phyloP scores from a whole-genome alignment of 805 yeast species.

The Wickerhamomyces xylosicus region DNA sequence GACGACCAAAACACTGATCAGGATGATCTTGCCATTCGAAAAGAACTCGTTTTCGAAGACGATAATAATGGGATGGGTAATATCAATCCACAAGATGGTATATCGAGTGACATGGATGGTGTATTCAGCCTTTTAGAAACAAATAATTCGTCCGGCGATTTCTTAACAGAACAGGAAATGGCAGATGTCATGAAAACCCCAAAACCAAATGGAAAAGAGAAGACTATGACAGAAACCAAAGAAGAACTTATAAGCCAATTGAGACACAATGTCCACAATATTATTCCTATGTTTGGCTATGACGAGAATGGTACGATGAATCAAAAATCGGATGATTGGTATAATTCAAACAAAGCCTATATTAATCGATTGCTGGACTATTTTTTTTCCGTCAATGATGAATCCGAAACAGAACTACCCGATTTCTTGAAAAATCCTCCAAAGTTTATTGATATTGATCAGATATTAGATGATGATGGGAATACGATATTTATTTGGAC shows the following conservation, averaged over 20 bases:
- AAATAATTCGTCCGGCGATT: slow-evolving; percentile 42
- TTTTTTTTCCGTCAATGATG: slow-evolving; percentile 48
- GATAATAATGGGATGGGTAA: too few relatives aligned
- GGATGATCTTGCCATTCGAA: not conserved
- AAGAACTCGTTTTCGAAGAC: too few relatives aligned
- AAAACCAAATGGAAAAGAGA: slow-evolving; percentile 7
- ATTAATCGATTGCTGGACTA: slow-evolving; percentile 38
- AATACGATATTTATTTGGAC: slow-evolving; percentile 98
- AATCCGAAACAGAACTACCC: slow-evolving; percentile 38
- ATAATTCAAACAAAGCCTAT: slow-evolving; percentile 28
- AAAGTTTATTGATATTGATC: slow-evolving; percentile 55
- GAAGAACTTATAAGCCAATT: too few relatives aligned
- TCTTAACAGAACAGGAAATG: slow-evolving; percentile 41
- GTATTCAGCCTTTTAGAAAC: slow-evolving; percentile 6
- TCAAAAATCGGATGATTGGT: slow-evolving; percentile 13
- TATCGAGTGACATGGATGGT: slow-evolving; percentile 13
- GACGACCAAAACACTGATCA: not conserved
- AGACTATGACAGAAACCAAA: too few relatives aligned
- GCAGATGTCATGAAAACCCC: slow-evolving; percentile 31
- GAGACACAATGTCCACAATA: too few relatives aligned
- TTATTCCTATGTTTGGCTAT: too few relatives aligned
- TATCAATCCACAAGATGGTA: slow-evolving; percentile 13
- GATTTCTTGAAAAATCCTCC: slow-evolving; percentile 56
- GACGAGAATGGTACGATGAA: slow-evolving; percentile 16
- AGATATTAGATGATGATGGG: slow-evolving; percentile 87